A percentile compares a stretch with the other conserved stretches of the same genome.
These are phyloP conservation scores for Pseudogymnoascus sp. DNA, from an alignment of 2,329 filamentous ascomycete genomes.

Conservation along the genomic window DNA sequence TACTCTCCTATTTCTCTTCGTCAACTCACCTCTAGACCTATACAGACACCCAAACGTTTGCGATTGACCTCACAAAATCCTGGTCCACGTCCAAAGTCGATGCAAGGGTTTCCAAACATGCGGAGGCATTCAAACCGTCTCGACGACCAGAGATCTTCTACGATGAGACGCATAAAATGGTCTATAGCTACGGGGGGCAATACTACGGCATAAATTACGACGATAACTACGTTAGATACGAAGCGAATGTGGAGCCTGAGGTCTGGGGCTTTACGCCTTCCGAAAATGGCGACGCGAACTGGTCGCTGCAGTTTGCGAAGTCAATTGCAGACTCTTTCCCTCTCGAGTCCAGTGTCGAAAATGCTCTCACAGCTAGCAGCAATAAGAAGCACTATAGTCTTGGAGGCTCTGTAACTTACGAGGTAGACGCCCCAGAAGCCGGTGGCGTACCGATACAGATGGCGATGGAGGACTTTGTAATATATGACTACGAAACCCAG, in stretches of 20 bases:
- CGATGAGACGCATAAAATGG: constrained; percentile 9
- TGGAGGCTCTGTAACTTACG: constrained; percentile 4
- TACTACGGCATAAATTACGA: constrained; percentile 9
- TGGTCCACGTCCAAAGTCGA: constrained; percentile 11
- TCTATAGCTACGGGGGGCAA: constrained; percentile 11
- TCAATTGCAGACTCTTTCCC: constrained; percentile 10
- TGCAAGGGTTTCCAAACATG: neutral
- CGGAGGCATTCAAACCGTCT: neutral
- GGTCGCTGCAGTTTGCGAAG: constrained; percentile 8
- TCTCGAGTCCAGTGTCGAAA: neutral
- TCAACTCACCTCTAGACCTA: neutral
- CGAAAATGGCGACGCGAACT: constrained; percentile 8
- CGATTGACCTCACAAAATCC: constrained; percentile 12
- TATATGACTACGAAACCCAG: constrained; percentile 10
- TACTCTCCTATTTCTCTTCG: neutral
- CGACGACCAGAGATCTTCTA: constrained; percentile 13
- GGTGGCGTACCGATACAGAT: neutral
- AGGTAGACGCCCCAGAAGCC: neutral
- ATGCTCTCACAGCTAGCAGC: neutral
- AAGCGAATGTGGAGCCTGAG: neutral
- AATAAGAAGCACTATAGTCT: constrained; percentile 2
- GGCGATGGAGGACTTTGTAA: constrained; percentile 10
- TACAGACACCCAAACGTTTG: constrained; percentile 11
- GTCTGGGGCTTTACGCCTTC: constrained; percentile 13
- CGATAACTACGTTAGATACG: neutral